phyloP scores from a whole-genome alignment of 805 yeast genomes.

The Debaryomyces prosopidis region DNA sequence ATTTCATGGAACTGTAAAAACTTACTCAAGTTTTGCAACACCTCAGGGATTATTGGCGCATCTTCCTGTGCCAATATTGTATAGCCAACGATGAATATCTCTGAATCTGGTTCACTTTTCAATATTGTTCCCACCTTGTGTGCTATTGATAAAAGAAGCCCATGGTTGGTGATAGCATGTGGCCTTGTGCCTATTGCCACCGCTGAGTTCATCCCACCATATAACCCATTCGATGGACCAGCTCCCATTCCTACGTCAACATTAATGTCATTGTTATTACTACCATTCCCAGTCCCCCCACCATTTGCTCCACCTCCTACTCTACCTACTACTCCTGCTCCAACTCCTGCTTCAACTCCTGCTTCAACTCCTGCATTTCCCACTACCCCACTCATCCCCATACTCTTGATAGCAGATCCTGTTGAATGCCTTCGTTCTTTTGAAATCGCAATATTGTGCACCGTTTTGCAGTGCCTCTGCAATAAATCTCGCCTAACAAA shows the following conservation, averaged over 20 bases:
- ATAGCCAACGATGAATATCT: slow-evolving; percentile 33
- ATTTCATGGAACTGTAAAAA: neutral
- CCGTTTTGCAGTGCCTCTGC: slow-evolving; percentile 77
- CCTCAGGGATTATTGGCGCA: neutral
- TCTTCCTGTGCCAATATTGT: slow-evolving; percentile 4
- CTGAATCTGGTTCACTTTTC: neutral
- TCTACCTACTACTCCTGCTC: neutral
- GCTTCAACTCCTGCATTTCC: too few species aligned
- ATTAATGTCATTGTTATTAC: neutral
- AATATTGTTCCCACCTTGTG: neutral
- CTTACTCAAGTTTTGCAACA: neutral
- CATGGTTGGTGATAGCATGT: neutral
- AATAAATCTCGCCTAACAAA: slow-evolving; percentile 78
- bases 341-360: too few species aligned
- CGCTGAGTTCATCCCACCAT: neutral
- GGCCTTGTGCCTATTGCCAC: neutral
- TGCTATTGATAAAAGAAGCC: neutral
- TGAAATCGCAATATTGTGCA: slow-evolving; percentile 47
- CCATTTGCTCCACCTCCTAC: too few species aligned
- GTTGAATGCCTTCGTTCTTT: neutral
- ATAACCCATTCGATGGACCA: neutral
- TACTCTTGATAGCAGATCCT: too few species aligned
- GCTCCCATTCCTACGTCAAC: too few species aligned
- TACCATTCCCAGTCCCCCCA: neutral
- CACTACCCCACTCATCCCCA: too few species aligned